Base-by-base conservation (phyloP, 2,329 filamentous ascomycete species). In the Juglanconis sp. region DNA sequence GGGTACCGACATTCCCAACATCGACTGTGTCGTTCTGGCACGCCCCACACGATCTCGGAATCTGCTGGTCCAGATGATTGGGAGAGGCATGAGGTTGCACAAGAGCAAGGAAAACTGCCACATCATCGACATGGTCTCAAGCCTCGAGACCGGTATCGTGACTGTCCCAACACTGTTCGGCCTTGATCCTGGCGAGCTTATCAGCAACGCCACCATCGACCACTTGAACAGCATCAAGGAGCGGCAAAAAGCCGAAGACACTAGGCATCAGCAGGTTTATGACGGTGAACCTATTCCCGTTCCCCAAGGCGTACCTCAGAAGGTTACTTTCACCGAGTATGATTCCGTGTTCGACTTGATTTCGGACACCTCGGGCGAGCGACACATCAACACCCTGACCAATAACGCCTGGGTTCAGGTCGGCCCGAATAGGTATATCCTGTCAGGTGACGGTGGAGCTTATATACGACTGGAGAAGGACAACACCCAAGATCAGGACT, bases 41-140 rank as follows among this genome's bases (percentile, higher is more conserved):
- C 81, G 95, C 31, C 95, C 95, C 0, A 99, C 95, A 1, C 87
- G 88, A 66, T 98, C 95, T 15, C 87, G 90, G n/a, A 98, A 97
- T 67, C 78, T 99, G 2, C 84, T 99, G 1, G 87, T 98, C 1
- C 95, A 99, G 74, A 99, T 99, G 95, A 96, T 99, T 63, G 95
- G 95, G 0, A 85, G 95, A 68, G 95, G 95, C 4, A 90, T 99
- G 86, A 86, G 95, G 47, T 77, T 97, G 44, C 83, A 91, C 71
- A 80, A 87, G 1, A 89, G 84, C 11, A 99, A 99, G 74, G 77
- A 87, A 44, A 86, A 98, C 69, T 99, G 95, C 67, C 95, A 98
- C 72, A 81, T 99, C 62, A 96, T 99, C 68, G 95, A 99, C 73
- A 92, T 99, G 86, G 95, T 98, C 0, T 89, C 93, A 0, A 92